phyloP scores from a whole-genome alignment of 352 stramenopile genomes.

The Globisporangium apiculatum region DNA sequence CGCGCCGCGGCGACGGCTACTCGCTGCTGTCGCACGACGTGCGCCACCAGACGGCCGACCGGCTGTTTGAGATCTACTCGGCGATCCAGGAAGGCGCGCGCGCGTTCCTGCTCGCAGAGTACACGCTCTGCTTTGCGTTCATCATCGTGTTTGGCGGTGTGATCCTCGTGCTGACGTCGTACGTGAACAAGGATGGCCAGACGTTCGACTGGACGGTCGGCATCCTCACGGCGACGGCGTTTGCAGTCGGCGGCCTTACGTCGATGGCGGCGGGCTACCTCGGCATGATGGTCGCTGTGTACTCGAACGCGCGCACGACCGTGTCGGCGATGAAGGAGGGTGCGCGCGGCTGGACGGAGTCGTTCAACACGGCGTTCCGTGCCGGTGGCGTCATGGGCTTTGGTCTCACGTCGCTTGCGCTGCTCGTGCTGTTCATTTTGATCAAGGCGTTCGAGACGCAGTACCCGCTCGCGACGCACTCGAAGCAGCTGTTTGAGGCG shows the following conservation, averaged over 20 bases:
- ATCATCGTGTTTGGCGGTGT: conserved; percentile 86
- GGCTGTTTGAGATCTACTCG: conserved; percentile 90
- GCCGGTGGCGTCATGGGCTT: conserved; percentile 99
- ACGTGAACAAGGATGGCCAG: conserved; percentile 79
- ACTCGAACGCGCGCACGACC: conserved; percentile 98
- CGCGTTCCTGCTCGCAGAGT: conserved; percentile 97
- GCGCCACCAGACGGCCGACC: conserved; percentile 77
- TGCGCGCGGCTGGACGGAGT: conserved; percentile 89
- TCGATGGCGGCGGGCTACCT: conserved; percentile 98
- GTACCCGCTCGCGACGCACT: conserved; percentile 79
- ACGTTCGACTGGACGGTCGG: conserved; percentile 88
- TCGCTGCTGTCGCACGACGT: conserved; percentile 64
- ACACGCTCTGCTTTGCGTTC: conserved; percentile 97
- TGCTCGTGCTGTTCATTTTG: conserved; percentile 97
- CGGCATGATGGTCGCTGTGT: conserved; percentile 99
- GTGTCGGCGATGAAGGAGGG: conserved; percentile 94
- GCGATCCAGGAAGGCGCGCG: conserved; percentile 97
- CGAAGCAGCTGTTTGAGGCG: conserved; percentile 92
- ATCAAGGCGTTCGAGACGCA: conserved; percentile 92
- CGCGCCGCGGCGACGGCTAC: conserved; percentile 76
- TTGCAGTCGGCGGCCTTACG: conserved; percentile 96
- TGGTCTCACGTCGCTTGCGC: conserved; percentile 93
- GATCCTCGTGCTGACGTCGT: conserved; percentile 90
- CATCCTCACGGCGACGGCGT: conserved; percentile 93
- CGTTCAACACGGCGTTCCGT: conserved; percentile 98